A percentile compares a stretch with the other conserved stretches of the same genome.
These are phyloP conservation scores for Phytophthora pini DNA, from an alignment of 352 stramenopile genomes.

Conservation along the genomic window DNA sequence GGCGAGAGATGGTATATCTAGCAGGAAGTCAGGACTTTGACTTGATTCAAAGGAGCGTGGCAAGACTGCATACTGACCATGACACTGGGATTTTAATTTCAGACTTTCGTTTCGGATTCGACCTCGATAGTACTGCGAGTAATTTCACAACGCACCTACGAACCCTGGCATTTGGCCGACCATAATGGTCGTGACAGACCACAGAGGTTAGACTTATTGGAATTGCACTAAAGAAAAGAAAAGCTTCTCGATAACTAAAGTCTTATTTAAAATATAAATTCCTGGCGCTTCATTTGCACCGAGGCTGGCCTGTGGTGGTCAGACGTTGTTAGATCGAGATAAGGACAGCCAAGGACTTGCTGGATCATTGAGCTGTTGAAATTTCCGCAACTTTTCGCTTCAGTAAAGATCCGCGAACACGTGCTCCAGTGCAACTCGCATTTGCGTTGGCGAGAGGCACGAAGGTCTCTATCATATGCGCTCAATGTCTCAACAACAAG, in stretches of 20 bases:
- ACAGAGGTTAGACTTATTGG: no score
- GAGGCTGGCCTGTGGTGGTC: not conserved
- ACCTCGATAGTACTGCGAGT: conserved; percentile 2
- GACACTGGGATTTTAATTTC: conserved; percentile 13
- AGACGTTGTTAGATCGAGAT: conserved; percentile 1
- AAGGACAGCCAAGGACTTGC: no score
- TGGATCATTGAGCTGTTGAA: conserved; percentile 13
- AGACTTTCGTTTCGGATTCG: conserved; percentile 23
- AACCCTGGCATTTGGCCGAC: no score
- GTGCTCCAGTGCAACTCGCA: conserved; percentile 5
- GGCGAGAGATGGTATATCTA: conserved; percentile 8
- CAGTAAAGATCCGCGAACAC: conserved; percentile 8
- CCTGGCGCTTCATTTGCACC: not conserved
- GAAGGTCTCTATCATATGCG: not conserved
- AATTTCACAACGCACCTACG: conserved; percentile 5
- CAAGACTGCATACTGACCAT: conserved; percentile 7
- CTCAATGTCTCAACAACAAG: no score
- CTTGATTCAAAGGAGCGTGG: conserved; percentile 31
- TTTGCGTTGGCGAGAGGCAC: conserved; percentile 10
- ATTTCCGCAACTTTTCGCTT: conserved; percentile 19
- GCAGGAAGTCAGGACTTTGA: conserved; percentile 16
- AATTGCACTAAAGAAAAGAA: no score
- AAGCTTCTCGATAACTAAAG: no score
- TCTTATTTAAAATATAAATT: not conserved
- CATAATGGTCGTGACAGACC: no score